Evolutionary conservation across 352 stramenopile species (phyloP), one percentile per base, ranked within the genome.

Genomic region (Pythium sp.): DNA sequence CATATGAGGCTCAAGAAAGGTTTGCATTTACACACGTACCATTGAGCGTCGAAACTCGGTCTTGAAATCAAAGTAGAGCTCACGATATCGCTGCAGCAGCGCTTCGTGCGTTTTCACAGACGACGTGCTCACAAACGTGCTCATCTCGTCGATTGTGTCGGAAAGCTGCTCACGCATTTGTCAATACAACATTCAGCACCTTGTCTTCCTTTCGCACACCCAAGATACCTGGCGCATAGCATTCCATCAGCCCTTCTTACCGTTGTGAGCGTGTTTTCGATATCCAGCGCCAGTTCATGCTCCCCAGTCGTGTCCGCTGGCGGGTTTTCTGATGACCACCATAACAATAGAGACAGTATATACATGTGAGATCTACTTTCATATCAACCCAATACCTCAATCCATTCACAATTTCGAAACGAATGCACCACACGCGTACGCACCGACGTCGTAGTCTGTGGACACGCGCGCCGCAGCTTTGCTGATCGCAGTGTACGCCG

Each of bases 41-140:
- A 92, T 91, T 0, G 87, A 92, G 30, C 87, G 84, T 72, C 97
- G 89, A 73, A 98, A 99, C 75, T 99, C 94, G 26, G 89, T 95
- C 43, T 93, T 96, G 43, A 97, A 97, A 78, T 99, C 95, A 69
- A 98, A 98, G 55, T 98, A 88, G 61, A 98, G 90, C 77, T 98
- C 95, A 30, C 95, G 89, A 76, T 99, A 99, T 51, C 96, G 86
- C 77, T 98, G 95, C 41, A 98, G 77, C 56, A 98, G 76, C 4
- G 90, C 90, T 62, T 96, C 89, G 65, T 96, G 89, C 41, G 85
- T 83, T 67, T 94, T 96, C 24, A 82, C 78, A 14, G 79, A 81
- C 60, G 87, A 92, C 46, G 76, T 80, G 64, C 86, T 89, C 53
- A 86, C 80, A 51, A 85, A 79, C n/a, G 79, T 60, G 68, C 78